A percentile compares a stretch with the other conserved stretches of the same genome.
Conservation (phyloP, 2,329 filamentous ascomycete species). For the Ceratocystis variospora region DNA sequence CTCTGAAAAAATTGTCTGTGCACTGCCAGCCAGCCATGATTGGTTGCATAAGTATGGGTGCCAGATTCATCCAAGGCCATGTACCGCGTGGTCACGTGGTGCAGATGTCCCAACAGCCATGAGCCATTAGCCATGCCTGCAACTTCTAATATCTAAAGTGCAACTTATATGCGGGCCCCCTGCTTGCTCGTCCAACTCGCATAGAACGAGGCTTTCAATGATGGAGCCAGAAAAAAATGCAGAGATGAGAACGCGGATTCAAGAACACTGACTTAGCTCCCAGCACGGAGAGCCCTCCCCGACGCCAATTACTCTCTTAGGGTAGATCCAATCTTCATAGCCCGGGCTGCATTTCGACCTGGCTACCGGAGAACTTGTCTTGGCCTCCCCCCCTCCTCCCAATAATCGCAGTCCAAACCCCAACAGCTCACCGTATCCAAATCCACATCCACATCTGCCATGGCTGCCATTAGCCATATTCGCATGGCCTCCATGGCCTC, state of each 20-base stretch:
- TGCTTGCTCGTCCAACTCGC: constrained; percentile 5
- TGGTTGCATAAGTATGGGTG: not conserved
- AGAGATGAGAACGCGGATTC: not conserved
- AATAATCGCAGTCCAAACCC: not conserved
- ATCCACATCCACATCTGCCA: not conserved
- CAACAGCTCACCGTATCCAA: not conserved
- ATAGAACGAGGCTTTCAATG: constrained; percentile 7
- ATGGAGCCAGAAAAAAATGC: constrained; percentile 6
- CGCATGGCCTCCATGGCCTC: constrained; percentile 15
- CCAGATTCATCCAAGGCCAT: constrained; percentile 1
- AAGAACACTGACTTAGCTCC: not conserved
- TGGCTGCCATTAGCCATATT: constrained; percentile 9
- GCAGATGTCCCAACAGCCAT: not conserved
- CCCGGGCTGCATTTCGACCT: not conserved
- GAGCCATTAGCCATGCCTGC: no score
- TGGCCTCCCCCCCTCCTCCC: not conserved
- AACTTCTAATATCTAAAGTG: not conserved
- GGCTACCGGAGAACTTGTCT: not conserved
- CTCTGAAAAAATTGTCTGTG: constrained; percentile 10
- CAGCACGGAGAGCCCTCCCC: not conserved
- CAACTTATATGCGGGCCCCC: not conserved
- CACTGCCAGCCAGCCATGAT: not conserved
- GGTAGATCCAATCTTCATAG: not conserved
- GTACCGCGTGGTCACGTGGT: not conserved
- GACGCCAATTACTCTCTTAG: not conserved